Percentiles rank a stretch among this genome's conserved stretches.
Evolutionary conservation across 2,329 filamentous ascomycete species (phyloP).

Genomic region (Neopestalotiopsis sp.): DNA sequence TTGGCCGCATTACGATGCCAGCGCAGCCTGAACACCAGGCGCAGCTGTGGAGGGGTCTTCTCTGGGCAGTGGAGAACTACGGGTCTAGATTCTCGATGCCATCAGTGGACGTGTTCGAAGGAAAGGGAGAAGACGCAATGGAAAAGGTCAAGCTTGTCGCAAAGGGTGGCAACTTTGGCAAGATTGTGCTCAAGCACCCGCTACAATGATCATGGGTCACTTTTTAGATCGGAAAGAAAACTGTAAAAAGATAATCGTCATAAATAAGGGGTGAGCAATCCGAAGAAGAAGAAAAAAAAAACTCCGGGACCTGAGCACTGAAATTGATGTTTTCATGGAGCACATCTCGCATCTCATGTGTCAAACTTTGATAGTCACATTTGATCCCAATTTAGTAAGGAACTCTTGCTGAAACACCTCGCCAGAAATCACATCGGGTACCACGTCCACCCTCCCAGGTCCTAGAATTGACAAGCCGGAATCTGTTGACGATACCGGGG

Average conservation of each 20-base stretch:
- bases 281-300: too few species aligned
- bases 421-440: conserved; percentile 33
- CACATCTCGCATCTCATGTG: neutral
- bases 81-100: conserved; percentile 3
- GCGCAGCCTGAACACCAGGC: conserved; percentile 2
- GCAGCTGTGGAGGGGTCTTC: neutral
- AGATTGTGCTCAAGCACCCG: conserved; percentile 12
- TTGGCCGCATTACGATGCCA: neutral
- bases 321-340: too few species aligned
- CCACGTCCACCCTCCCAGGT: conserved; percentile 34
- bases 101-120: conserved; percentile 2
- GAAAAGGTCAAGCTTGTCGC: conserved; percentile 1
- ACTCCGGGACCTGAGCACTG: too few species aligned
- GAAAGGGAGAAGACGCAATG: conserved; percentile 6
- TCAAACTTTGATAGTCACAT: neutral
- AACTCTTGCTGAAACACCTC: conserved; percentile 27
- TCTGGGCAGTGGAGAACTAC: conserved; percentile 6
- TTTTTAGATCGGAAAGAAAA: too few species aligned
- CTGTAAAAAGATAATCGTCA: neutral
- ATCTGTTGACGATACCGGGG: conserved; percentile 31
- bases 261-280: too few species aligned
- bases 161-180: conserved; percentile 9
- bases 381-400: conserved; percentile 22
- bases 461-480: conserved; percentile 26
- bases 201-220: neutral